Evolutionary conservation across 2,329 filamentous ascomycete species (phyloP), one percentile per base, ranked within the genome.

Genomic region (Trichophyton equinum): DNA sequence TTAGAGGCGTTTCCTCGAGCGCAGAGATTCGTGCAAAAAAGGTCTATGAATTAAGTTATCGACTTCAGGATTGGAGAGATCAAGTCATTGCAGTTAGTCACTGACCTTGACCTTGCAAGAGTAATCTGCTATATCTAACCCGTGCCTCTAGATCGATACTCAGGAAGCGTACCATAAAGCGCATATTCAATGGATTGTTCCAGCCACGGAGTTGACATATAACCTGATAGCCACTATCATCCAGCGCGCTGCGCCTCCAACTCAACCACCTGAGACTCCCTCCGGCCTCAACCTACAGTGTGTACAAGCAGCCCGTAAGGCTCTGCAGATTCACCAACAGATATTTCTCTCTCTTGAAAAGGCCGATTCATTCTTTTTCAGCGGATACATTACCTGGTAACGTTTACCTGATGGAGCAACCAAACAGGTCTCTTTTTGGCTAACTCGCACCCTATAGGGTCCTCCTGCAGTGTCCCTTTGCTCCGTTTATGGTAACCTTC

Each of bases 401-500:
- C 66, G 30, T 27, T 38, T 9, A 11, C 33, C 22, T 20, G 18
- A 1, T 4, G 4, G 11, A 27, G 13, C 49, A n/a, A 53, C 22
- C 27, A 33, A 27, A 30, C 22, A 30, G 15, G 2, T 38, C 33
- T 38, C 33, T 13, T 13, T 27, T 9, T 13, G 13, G 58, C 38
- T 62, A 59, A 61, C 30, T n/a, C 30, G 15, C 13, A 13, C 22
- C 25, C 13, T 47, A 7, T 53, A 74, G 74, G 73, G 68, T 69
- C 3, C 68, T 75, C 20, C 68, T 77, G 5, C 69, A 77, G 65
- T 73, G 76, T 3, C 78, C 78, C 0, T 79, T 80, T 64, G 76
- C 77, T 42, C 78, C 77, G 0, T 79, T 79, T 61, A 77, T 79
- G 8, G 76, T 79, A 1, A 68, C 78, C 8, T 79, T 79, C 65